Evolutionary conservation across 306 rosid species (phyloP), one percentile per base, ranked within the genome.

Genomic region (Dalbergia oliveri): DNA sequence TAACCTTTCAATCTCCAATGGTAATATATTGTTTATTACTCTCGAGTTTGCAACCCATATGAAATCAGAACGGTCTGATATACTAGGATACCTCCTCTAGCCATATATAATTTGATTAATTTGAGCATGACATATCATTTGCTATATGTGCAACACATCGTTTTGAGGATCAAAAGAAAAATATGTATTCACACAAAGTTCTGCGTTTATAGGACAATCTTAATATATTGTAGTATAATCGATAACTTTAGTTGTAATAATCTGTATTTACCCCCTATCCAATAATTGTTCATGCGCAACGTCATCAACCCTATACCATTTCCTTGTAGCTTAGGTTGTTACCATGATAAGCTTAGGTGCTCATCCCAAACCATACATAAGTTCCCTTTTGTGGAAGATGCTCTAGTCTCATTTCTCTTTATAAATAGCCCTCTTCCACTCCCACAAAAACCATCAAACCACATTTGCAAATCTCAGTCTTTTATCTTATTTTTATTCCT

Each of bases 301-400:
- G 12, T 63, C 41, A 11, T 18, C 1, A 35, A 62, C 39, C 34
- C 51, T 34, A 33, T 33, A 26, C 31, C 66, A 11, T 73, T 59
- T 3, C 3, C 5, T 41, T 13, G 26, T 23, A 31, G n/a, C n/a
- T n/a, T n/a, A n/a, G 31, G 26, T n/a, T 4, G 15, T 78, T 78
- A 8, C 76, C 43, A 43, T 57, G 47, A 33, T 5, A 23, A 53
- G 60, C 9, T 10, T 10, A 31, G 45, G 12, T 78, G 21, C 19
- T 66, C 3, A 34, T 15, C 51, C 6, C n/a, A n/a, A n/a, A 54
- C 19, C 16, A 15, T 18, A 15, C 47, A 10, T 58, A 9, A 13
- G 13, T 69, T 69, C 57, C 82, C 76, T 69, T 79, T 3, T 64
- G 21, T 10, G 60, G 60, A 76, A n/a, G 54, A 54, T 12, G 43